Percentiles rank a stretch among this genome's conserved stretches.
phyloP scores from a whole-genome alignment of 306 rosid genomes.

The Luffa acutangula region DNA sequence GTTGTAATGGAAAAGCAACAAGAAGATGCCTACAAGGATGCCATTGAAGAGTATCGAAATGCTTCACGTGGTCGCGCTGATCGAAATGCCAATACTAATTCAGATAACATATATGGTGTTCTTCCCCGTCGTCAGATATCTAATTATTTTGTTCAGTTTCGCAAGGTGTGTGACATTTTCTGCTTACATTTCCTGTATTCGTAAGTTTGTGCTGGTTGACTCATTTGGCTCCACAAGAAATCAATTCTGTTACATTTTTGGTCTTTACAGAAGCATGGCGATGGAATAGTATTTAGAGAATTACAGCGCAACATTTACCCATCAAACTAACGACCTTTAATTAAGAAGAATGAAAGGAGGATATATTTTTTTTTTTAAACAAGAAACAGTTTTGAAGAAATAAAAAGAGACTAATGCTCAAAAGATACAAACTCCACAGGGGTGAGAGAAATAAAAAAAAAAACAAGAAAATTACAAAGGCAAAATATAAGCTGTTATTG shows the following conservation, averaged over 20 bases:
- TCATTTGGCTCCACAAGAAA: not conserved
- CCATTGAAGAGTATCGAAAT: conserved; percentile 81
- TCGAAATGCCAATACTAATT: conserved; percentile 36
- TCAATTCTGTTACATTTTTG: not conserved
- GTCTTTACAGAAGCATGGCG: not conserved
- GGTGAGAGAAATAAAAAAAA: no score
- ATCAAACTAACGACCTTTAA: not conserved
- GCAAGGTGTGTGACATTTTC: conserved; percentile 50
- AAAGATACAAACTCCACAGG: no score
- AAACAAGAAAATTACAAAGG: no score
- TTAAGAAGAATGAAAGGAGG: not conserved
- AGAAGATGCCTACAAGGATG: conserved; percentile 70
- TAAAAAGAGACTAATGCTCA: no score
- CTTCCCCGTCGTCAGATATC: conserved; percentile 81
- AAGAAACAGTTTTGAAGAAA: no score
- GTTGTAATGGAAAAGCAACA: conserved; percentile 80
- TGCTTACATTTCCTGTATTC: conserved; percentile 4
- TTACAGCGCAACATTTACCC: not conserved
- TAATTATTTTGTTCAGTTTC: conserved; percentile 93
- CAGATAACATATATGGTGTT: conserved; percentile 25
- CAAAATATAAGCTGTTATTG: no score
- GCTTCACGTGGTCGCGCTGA: conserved; percentile 64
- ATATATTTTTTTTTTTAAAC: not conserved
- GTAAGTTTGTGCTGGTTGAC: not conserved
- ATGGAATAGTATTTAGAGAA: not conserved